Conservation (phyloP, 1,139 yeast species). For the Protomyces inouyei region DNA sequence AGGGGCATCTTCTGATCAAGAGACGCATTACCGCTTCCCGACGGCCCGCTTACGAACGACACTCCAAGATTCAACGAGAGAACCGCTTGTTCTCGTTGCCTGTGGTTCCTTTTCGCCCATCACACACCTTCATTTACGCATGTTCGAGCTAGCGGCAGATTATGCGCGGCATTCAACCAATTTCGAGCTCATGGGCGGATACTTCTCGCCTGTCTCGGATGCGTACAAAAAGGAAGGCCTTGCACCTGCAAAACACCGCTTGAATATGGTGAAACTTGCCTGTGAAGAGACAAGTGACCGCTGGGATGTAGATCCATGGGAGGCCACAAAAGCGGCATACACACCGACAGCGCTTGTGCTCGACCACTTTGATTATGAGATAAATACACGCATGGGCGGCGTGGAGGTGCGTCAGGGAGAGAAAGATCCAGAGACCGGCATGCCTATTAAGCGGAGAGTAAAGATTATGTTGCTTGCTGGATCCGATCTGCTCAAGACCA, state of each 20-base stretch:
- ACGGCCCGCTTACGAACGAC: constrained; percentile 72
- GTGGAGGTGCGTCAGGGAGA: constrained; percentile 62
- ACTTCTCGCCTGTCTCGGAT: constrained; percentile 94
- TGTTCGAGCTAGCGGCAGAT: constrained; percentile 98
- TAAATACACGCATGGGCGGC: constrained; percentile 85
- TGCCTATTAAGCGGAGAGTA: constrained; percentile 41
- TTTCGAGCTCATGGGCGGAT: constrained; percentile 94
- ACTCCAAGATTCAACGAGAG: constrained; percentile 67
- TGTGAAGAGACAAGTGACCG: constrained; percentile 95
- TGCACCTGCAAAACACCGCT: constrained; percentile 83
- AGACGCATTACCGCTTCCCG: constrained; percentile 63
- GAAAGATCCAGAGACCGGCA: constrained; percentile 36
- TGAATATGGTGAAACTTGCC: constrained; percentile 95
- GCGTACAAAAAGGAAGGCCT: constrained; percentile 90
- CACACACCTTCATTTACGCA: constrained; percentile 85
- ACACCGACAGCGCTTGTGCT: constrained; percentile 92
- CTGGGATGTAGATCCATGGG: constrained; percentile 99
- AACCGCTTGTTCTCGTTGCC: constrained; percentile 90
- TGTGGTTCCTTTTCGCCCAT: constrained; percentile 97
- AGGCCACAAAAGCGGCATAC: constrained; percentile 81
- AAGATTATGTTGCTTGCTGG: constrained; percentile 96
- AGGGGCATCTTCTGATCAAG: constrained; percentile 35
- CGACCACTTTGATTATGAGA: constrained; percentile 94
- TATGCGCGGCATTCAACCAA: constrained; percentile 87
- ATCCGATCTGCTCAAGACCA: constrained; percentile 92